Evolutionary conservation across 352 stramenopile genomes (phyloP), one percentile per base, ranked within the genome.

Genomic region (Phytophthora crassamura): DNA sequence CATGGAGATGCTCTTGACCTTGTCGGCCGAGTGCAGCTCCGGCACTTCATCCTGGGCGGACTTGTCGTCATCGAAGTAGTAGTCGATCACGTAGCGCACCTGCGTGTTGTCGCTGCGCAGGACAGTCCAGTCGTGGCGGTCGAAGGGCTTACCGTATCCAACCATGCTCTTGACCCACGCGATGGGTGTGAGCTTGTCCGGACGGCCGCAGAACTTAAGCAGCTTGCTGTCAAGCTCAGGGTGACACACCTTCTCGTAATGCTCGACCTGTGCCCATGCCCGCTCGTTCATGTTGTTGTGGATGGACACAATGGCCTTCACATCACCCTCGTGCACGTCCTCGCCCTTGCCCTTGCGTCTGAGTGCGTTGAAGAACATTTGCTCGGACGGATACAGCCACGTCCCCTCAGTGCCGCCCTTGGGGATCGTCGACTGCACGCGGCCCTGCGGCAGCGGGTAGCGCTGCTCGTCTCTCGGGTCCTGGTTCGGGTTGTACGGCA

Each of bases 201-300:
- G 98, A 33, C 97, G 83, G 0, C 98, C 98, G 55, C 90, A 88
- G 71, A 99, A 99, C 68, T 98, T 97, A 36, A 98, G 86, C 60
- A 99, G 80, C 69, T 98, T 98, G 1, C 74, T 70, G 20, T 77
- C 39, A 11, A 78, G 63, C 8, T 92, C 83, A 7, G 87, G 89
- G 51, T 95, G 83, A 47, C 84, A 97, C 10, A 88, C 75, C 52
- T 93, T 87, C 65, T 99, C 98, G 95, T 98, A 99, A 72, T 99
- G 88, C 66, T 99, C 84, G 14, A 99, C 90, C 67, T 98, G 87
- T 5, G 79, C 76, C 98, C 98, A 99, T 5, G 97, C 98, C 36
- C 90, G 91, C 78, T 99, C 98, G 83, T 99, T 99, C 98, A 99
- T 99, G 78, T 98, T 98, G 86, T 99, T 99, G 87, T 99, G 98